phyloP scores from a whole-genome alignment of 495 filamentous ascomycete genomes.

The Lindgomyces ingoldianus region DNA sequence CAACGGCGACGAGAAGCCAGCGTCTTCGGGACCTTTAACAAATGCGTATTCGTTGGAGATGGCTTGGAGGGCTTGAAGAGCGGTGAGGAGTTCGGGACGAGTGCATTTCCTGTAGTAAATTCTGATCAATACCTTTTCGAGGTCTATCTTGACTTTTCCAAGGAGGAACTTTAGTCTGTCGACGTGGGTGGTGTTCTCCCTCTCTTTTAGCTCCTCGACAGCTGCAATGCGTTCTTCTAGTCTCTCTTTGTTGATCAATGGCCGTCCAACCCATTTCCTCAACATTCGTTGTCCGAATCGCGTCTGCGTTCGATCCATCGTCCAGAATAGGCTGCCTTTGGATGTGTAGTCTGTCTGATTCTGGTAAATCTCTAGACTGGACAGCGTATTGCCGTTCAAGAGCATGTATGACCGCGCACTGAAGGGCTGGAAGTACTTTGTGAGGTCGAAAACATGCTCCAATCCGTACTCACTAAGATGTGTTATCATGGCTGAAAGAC shows the following conservation, averaged over 20 bases:
- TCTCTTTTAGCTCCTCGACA: slow-evolving; percentile 82
- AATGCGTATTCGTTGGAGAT: slow-evolving; percentile 73
- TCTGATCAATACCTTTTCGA: slow-evolving; percentile 88
- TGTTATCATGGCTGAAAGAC: slow-evolving; percentile 94
- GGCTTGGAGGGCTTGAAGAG: slow-evolving; percentile 80
- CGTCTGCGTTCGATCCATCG: slow-evolving; percentile 87
- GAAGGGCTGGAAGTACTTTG: slow-evolving; percentile 97
- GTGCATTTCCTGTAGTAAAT: slow-evolving; percentile 90
- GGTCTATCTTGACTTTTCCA: slow-evolving; percentile 70
- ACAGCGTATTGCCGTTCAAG: slow-evolving; percentile 91
- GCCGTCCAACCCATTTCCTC: slow-evolving; percentile 93
- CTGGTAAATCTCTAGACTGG: slow-evolving; percentile 91
- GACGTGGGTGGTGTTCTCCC: slow-evolving; percentile 62
- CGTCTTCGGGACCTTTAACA: slow-evolving; percentile 64
- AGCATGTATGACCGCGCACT: slow-evolving; percentile 94
- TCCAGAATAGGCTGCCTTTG: slow-evolving; percentile 94
- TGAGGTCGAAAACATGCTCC: slow-evolving; percentile 94
- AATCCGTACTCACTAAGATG: slow-evolving; percentile 92
- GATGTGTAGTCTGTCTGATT: slow-evolving; percentile 87
- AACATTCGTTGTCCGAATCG: slow-evolving; percentile 86
- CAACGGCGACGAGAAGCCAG: slow-evolving; percentile 71
- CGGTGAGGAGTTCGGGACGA: slow-evolving; percentile 81
- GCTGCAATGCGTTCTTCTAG: slow-evolving; percentile 84
- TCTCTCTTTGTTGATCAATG: slow-evolving; percentile 73
- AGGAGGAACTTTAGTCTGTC: slow-evolving; percentile 74